A percentile compares a stretch with the other conserved stretches of the same genome.
Conservation (phyloP, 1,284 basidiomycete species). For the Prillingera fragicola region DNA sequence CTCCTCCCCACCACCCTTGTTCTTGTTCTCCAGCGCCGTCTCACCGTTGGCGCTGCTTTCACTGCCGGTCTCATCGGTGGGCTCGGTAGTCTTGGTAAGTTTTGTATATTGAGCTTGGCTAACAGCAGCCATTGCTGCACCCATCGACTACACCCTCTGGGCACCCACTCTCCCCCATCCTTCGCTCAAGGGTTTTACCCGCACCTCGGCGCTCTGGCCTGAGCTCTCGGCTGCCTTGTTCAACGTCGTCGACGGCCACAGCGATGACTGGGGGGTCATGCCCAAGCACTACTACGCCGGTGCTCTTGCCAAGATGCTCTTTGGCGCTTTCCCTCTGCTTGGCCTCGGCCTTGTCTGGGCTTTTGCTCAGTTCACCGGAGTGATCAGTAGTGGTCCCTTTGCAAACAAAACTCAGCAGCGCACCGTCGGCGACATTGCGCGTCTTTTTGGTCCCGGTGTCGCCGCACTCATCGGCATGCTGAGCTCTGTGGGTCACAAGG, state of each 20-base stretch:
- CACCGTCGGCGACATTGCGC: conserved; percentile 13
- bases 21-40: conserved; percentile 52
- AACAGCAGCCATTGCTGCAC: conserved; percentile 57
- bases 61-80: conserved; percentile 56
- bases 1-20: conserved; percentile 61
- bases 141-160: conserved; percentile 87
- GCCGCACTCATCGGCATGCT: conserved; percentile 61
- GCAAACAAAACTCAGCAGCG: conserved; percentile 11
- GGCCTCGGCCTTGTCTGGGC: conserved; percentile 52
- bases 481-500: conserved; percentile 63
- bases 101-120: neutral
- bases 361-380: neutral
- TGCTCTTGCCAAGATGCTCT: conserved; percentile 72
- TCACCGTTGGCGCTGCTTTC: conserved; percentile 53
- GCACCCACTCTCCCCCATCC: conserved; percentile 31
- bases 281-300: conserved; percentile 67
- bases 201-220: conserved; percentile 66
- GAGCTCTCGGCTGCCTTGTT: conserved; percentile 75
- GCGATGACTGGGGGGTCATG: conserved; percentile 83
- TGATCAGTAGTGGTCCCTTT: neutral
- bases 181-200: conserved; percentile 31
- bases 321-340: conserved; percentile 62
- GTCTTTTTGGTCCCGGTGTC: conserved; percentile 48
- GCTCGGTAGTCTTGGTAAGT: conserved; percentile 57
- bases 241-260: conserved; percentile 82